phyloP scores from a whole-genome alignment of 1,284 basidiomycete genomes.

The Porodaedalea pini region DNA sequence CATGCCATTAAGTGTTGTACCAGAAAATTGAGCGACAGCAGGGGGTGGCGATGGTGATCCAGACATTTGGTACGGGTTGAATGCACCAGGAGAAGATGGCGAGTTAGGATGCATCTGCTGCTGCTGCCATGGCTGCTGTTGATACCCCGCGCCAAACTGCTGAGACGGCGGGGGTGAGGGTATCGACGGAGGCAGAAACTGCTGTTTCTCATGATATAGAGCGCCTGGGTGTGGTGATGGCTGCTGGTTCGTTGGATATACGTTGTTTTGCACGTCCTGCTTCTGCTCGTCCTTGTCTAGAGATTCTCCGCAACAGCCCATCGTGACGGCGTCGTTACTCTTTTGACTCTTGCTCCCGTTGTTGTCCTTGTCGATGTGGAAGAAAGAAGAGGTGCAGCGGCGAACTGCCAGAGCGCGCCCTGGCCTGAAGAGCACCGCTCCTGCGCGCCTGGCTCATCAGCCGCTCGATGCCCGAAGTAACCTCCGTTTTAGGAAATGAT shows the following conservation, averaged over 20 bases:
- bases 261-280: constrained; percentile 14
- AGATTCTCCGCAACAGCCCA: constrained; percentile 27
- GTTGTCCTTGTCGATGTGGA: neutral
- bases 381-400: neutral
- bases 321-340: neutral
- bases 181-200: constrained; percentile 39
- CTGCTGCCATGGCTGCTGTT: constrained; percentile 27
- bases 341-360: neutral
- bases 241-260: constrained; percentile 40
- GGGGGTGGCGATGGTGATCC: constrained; percentile 14
- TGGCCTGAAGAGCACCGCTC: neutral
- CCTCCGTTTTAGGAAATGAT: neutral
- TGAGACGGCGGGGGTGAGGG: constrained; percentile 43
- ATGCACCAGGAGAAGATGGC: constrained; percentile 14
- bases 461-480: neutral
- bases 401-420: neutral
- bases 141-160: constrained; percentile 21
- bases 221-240: constrained; percentile 40
- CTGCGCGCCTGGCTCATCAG: neutral
- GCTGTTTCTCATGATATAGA: constrained; percentile 29
- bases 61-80: constrained; percentile 17
- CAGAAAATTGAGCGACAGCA: constrained; percentile 27
- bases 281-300: constrained; percentile 15
- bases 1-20: constrained; percentile 30
- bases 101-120: constrained; percentile 14